Conservation (phyloP, 352 stramenopile genomes). For the Phytophthora kernoviae region DNA sequence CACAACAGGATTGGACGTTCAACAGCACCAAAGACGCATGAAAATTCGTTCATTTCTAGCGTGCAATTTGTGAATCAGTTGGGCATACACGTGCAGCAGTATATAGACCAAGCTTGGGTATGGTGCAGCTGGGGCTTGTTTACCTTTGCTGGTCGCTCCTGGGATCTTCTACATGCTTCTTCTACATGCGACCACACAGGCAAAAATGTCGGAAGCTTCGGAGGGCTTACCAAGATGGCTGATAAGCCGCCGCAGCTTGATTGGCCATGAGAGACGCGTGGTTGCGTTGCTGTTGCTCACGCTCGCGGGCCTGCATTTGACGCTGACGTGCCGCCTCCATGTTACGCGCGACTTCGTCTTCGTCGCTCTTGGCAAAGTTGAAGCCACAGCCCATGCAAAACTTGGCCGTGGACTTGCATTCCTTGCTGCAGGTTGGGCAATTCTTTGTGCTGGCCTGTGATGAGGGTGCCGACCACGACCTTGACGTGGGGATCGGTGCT, state of each 20-base stretch:
- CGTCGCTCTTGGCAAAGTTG: conserved; percentile 77
- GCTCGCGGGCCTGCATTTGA: conserved; percentile 47
- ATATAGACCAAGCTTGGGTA: neutral
- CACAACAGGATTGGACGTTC: conserved; percentile 4
- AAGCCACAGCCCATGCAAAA: conserved; percentile 85
- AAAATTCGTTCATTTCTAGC: conserved; percentile 4
- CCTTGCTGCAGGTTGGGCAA: conserved; percentile 66
- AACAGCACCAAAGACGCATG: conserved; percentile 11
- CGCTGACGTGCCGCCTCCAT: conserved; percentile 63
- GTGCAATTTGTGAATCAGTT: neutral
- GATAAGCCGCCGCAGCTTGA: conserved; percentile 53
- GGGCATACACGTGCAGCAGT: neutral
- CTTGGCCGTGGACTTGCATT: conserved; percentile 80
- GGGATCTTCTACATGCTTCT: conserved; percentile 1
- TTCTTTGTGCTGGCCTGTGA: conserved; percentile 54
- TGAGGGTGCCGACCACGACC: conserved; percentile 35
- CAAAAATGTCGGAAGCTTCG: conserved; percentile 1
- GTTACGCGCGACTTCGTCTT: conserved; percentile 81
- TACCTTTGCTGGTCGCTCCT: conserved; percentile 7
- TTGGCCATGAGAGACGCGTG: conserved; percentile 74
- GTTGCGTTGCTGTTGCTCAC: conserved; percentile 64
- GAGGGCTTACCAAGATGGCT: conserved; percentile 37
- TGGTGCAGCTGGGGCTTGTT: neutral
- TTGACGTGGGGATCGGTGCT: conserved; percentile 57
- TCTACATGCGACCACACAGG: conserved; percentile 19